These are phyloP conservation scores for Oidiodendron maius DNA, from an alignment of 495 filamentous ascomycete species.

Conservation along the genomic window DNA sequence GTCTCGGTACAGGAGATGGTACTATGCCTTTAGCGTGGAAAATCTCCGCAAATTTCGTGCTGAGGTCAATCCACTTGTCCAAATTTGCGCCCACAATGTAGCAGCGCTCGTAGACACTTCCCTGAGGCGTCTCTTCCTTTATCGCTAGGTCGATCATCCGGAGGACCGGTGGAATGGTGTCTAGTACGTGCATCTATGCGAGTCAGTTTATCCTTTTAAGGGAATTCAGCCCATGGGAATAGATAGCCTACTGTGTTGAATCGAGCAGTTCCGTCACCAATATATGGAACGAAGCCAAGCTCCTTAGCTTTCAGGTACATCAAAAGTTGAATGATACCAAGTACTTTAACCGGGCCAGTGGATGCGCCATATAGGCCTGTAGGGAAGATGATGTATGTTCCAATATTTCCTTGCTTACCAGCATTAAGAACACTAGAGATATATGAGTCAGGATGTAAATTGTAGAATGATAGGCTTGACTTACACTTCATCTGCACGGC, in stretches of 20 bases:
- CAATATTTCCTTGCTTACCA: background rate
- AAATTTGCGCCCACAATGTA: background rate
- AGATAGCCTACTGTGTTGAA: background rate
- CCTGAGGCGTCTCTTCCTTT: background rate
- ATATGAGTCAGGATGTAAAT: conserved; percentile 1
- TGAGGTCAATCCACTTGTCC: background rate
- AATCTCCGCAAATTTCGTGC: background rate
- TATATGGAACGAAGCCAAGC: background rate
- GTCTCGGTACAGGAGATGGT: background rate
- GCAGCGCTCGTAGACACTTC: background rate
- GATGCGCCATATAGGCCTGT: background rate
- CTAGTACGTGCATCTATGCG: too few species aligned
- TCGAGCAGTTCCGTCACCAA: background rate
- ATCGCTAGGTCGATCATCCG: background rate
- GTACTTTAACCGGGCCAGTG: background rate
- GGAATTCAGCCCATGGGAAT: too few species aligned
- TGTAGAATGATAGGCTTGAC: background rate
- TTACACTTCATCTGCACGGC: background rate
- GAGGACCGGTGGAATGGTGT: background rate
- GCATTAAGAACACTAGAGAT: background rate
- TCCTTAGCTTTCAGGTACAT: conserved; percentile 1
- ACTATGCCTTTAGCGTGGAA: background rate
- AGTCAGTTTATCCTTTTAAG: too few species aligned
- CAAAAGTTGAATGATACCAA: background rate
- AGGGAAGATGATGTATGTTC: background rate